These are phyloP conservation scores for Trichoderma cornu-damae DNA, from an alignment of 2,329 filamentous ascomycete species.

Conservation along the genomic window DNA sequence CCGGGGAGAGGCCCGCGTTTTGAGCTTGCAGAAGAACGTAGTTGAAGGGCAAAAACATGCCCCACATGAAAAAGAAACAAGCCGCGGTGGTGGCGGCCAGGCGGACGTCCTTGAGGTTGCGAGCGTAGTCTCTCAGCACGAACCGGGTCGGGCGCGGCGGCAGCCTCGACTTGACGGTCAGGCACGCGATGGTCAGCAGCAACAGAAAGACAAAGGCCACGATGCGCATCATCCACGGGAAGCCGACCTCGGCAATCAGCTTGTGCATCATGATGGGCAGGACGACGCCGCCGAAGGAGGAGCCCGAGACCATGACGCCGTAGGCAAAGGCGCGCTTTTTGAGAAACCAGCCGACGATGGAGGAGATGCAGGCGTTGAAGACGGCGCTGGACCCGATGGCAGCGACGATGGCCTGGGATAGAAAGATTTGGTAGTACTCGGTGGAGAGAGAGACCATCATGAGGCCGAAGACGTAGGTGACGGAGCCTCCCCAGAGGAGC, in stretches of 20 bases:
- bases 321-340: conserved; percentile 48
- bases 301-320: conserved; percentile 50
- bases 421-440: conserved; percentile 43
- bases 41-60: conserved; percentile 52
- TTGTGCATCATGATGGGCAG: conserved; percentile 58
- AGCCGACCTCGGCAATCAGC: conserved; percentile 44
- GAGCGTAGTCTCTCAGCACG: conserved; percentile 42
- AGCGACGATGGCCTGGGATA: conserved; percentile 39
- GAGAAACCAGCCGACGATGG: conserved; percentile 48
- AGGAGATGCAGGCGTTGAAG: conserved; percentile 41
- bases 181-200: conserved; percentile 33
- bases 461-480: conserved; percentile 56
- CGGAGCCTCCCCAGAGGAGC: conserved; percentile 48
- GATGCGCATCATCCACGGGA: conserved; percentile 46
- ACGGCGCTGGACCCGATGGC: conserved; percentile 40
- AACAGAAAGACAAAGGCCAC: conserved; percentile 44
- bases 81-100: conserved; percentile 41
- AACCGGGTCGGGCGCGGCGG: conserved; percentile 44
- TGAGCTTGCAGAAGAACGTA: conserved; percentile 47
- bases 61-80: conserved; percentile 52
- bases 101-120: conserved; percentile 42
- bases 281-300: conserved; percentile 50
- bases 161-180: conserved; percentile 38
- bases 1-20: conserved; percentile 38
- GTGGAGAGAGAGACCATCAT: conserved; percentile 57